phyloP scores from a whole-genome alignment of 2,329 filamentous ascomycete genomes.

The Ceratocystis destructans region DNA sequence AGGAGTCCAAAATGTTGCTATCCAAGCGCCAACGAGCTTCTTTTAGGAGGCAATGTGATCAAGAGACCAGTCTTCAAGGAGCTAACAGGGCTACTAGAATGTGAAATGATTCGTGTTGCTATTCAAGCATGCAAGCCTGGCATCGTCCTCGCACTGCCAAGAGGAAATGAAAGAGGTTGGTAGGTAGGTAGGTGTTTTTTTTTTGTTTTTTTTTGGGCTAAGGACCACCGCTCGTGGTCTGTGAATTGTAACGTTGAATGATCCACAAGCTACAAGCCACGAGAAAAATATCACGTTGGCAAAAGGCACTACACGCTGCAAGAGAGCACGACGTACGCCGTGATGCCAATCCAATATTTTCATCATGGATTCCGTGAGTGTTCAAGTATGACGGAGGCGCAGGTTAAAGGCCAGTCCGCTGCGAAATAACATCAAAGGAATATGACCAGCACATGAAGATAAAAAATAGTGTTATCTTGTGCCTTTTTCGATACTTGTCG shows the following conservation, averaged over 20 bases:
- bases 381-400: not conserved
- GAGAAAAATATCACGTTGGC: not conserved
- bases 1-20: not conserved
- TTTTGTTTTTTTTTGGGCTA: not conserved
- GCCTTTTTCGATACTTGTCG: conserved; percentile 14
- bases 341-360: not conserved
- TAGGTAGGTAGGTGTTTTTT: not conserved
- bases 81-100: not conserved
- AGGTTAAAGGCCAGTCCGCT: not conserved
- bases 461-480: not conserved
- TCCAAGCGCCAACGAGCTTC: not conserved
- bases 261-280: not conserved
- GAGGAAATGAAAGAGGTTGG: not conserved
- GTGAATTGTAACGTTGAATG: not conserved
- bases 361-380: not conserved
- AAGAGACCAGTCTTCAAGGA: no score
- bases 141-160: not conserved
- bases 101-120: not conserved
- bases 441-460: no score
- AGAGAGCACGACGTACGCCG: not conserved
- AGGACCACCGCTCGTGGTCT: not conserved
- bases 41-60: not conserved
- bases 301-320: not conserved
- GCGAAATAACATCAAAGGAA: not conserved
- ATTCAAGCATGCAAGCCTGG: not conserved